These are phyloP conservation scores for Cerrena zonata DNA, from an alignment of 1,284 basidiomycete species.

Conservation along the genomic window DNA sequence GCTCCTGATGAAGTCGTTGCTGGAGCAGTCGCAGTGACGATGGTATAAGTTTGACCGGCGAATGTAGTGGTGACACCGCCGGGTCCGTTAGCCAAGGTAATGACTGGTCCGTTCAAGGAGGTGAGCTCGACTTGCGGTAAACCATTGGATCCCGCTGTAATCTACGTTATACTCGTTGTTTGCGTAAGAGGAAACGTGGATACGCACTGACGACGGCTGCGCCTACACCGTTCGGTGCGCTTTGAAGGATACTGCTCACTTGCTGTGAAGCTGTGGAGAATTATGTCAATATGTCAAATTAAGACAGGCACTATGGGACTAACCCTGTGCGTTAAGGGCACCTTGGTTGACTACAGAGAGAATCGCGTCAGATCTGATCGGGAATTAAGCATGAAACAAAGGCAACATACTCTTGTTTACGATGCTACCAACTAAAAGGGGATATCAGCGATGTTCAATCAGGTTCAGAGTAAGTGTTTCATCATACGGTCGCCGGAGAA, in stretches of 20 bases:
- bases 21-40: constrained; percentile 9
- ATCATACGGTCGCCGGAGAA: neutral
- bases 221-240: neutral
- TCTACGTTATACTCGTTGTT: neutral
- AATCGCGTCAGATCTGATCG: neutral
- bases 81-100: constrained; percentile 20
- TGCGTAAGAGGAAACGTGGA: neutral
- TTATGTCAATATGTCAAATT: neutral
- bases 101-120: constrained; percentile 18
- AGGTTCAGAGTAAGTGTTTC: neutral
- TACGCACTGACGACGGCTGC: neutral
- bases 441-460: no score
- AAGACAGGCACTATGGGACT: neutral
- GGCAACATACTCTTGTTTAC: neutral
- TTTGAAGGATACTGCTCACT: neutral
- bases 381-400: neutral
- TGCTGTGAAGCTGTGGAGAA: neutral
- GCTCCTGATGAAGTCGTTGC: constrained; percentile 3
- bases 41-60: constrained; percentile 22
- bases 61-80: constrained; percentile 19
- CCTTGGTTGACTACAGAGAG: neutral
- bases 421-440: no score
- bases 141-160: constrained; percentile 8
- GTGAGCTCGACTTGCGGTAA: constrained; percentile 24
- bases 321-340: neutral